A percentile compares a stretch with the other conserved stretches of the same genome.
Conservation (phyloP, 2,329 filamentous ascomycete genomes). For the Colletotrichum endophyticum region DNA sequence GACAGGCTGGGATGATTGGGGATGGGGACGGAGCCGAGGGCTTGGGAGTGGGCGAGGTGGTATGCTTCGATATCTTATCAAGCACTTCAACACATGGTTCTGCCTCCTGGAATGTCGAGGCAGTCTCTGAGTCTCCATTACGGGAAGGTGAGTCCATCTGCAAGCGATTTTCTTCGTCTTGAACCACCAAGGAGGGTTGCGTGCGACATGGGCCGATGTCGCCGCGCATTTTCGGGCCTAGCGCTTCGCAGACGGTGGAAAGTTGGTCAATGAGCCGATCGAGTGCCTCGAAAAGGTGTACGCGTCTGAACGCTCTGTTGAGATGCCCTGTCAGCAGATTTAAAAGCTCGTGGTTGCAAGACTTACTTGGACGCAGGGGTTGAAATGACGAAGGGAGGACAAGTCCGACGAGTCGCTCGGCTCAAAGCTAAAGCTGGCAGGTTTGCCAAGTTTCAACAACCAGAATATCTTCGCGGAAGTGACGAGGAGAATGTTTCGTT, state of each 20-base stretch:
- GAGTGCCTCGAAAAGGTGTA: accelerated
- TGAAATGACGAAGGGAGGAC: background rate
- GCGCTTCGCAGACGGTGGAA: background rate
- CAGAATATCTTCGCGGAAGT: background rate
- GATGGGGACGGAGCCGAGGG: background rate
- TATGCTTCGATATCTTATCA: background rate
- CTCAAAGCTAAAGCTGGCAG: background rate
- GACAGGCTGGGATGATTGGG: background rate
- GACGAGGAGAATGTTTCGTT: background rate
- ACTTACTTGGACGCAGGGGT: background rate
- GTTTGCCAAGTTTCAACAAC: background rate
- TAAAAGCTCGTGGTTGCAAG: background rate
- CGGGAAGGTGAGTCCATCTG: background rate
- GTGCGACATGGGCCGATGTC: background rate
- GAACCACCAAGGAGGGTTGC: background rate
- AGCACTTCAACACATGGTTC: background rate
- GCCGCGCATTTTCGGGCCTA: background rate
- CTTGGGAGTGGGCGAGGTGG: background rate
- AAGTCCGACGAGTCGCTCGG: background rate
- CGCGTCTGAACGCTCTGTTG: background rate
- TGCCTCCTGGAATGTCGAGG: background rate
- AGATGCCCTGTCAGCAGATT: background rate
- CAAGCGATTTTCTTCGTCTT: background rate
- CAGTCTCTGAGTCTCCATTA: background rate
- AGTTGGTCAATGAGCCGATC: background rate